These are phyloP conservation scores for Macadamia integrifolia DNA, from an alignment of 164 flowering plant species.

Conservation along the genomic window DNA sequence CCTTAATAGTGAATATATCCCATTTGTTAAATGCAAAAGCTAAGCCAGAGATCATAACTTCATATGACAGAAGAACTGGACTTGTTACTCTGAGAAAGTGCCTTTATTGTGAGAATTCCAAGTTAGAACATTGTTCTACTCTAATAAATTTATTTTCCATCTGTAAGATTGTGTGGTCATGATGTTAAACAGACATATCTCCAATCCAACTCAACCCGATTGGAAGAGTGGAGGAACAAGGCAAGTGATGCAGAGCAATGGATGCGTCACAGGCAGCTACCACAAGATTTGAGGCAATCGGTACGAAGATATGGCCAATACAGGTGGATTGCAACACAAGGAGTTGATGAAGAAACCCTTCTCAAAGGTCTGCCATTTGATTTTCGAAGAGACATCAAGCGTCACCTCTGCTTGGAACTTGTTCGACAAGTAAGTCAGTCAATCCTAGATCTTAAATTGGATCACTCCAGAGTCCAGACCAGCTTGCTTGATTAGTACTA, in stretches of 20 bases:
- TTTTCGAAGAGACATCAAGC: slow-evolving; percentile 83
- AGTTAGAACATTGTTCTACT: too few relatives aligned
- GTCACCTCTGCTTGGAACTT: slow-evolving; percentile 85
- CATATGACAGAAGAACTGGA: too few relatives aligned
- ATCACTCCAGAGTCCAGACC: background rate
- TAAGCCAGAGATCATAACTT: too few relatives aligned
- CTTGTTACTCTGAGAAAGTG: too few relatives aligned
- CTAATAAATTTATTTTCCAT: too few relatives aligned
- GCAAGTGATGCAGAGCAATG: slow-evolving; percentile 90
- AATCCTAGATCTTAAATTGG: background rate
- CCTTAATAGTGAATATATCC: too few relatives aligned
- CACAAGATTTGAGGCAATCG: slow-evolving; percentile 58
- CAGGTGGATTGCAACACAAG: slow-evolving; percentile 89
- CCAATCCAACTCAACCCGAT: slow-evolving; percentile 76
- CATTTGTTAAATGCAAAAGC: too few relatives aligned
- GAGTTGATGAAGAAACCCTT: slow-evolving; percentile 82
- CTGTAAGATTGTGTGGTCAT: background rate
- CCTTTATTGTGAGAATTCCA: too few relatives aligned
- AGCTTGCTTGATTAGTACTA: background rate
- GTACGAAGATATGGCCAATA: slow-evolving; percentile 79
- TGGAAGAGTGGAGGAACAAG: slow-evolving; percentile 94
- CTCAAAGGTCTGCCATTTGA: slow-evolving; percentile 81
- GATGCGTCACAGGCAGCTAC: slow-evolving; percentile 96
- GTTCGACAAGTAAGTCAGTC: slow-evolving; percentile 64
- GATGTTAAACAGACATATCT: slow-evolving; percentile 54